Evolutionary conservation across 2,329 filamentous ascomycete genomes (phyloP).

Genomic region (Neonectria punicea): DNA sequence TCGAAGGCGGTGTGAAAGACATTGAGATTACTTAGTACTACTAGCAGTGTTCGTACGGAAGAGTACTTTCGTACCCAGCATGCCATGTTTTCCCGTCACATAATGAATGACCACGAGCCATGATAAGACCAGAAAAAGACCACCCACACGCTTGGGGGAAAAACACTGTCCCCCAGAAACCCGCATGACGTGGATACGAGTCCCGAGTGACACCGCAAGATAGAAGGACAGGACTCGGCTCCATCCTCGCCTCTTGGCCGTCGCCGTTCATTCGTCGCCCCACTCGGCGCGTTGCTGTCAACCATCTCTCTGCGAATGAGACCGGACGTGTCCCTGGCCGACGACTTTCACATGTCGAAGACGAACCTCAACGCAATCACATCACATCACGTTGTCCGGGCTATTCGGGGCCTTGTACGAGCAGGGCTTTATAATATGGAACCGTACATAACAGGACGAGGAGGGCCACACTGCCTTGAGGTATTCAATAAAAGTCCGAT

Average conservation of each 20-base stretch:
- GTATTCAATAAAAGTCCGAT: conserved; percentile 31
- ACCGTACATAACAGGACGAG: conserved; percentile 11
- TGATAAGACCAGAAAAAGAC: conserved; percentile 5
- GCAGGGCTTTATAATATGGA: conserved; percentile 24
- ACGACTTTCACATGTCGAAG: conserved; percentile 27
- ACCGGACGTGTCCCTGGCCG: conserved; percentile 1
- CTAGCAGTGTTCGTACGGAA: background rate
- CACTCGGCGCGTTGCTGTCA: conserved; percentile 15
- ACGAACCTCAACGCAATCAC: conserved; percentile 19
- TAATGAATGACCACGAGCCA: conserved; percentile 20
- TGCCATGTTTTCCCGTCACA: conserved; percentile 6
- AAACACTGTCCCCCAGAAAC: background rate
- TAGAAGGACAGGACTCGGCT: background rate
- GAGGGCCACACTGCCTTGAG: conserved; percentile 4
- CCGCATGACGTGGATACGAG: conserved; percentile 6
- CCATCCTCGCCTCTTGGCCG: conserved; percentile 9
- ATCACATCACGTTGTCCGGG: conserved; percentile 25
- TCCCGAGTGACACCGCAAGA: background rate
- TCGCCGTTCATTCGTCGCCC: conserved; percentile 6
- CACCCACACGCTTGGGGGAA: background rate
- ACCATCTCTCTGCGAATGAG: conserved; percentile 1
- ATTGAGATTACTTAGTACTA: background rate
- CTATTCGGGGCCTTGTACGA: conserved; percentile 9
- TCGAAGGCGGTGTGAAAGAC: background rate
- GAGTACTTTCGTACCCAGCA: background rate